Evolutionary conservation across 1,284 basidiomycete genomes (phyloP), one percentile per base, ranked within the genome.

Genomic region (Leccinum solheimii): DNA sequence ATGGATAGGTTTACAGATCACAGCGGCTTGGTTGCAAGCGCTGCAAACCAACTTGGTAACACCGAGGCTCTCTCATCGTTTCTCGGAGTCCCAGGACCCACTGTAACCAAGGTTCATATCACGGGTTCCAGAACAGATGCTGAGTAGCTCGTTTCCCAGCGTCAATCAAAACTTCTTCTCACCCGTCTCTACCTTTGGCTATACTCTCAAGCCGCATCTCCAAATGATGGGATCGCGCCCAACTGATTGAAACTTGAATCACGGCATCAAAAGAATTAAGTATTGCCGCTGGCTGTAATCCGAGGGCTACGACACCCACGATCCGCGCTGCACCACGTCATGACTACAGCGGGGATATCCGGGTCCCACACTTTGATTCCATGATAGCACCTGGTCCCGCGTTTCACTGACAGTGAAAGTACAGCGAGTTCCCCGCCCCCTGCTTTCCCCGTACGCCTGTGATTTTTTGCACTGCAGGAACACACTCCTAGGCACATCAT

Each of bases 181-280:
- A 48, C 21, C 49, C 34, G 36, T 56, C 23, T 49, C 26, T 43
- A 1, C 40, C 51, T 49, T 13, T 62, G 57, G 57, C 57, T 56
- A 50, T 58, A 58, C 40, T 49, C 19, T 38, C 59, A 26, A 45
- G 36, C 49, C 45, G 6, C 23, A 16, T 52, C 59, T 34, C 30
- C 45, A 49, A 38, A 27, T 68, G 66, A 67, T 67, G 57, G 58
- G 45, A 69, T 67, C 66, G 68, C 5, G 21, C 38, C 51, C 16
- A 60, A 56, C 30, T 64, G 66, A 70, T 70, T 34, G 45, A 32
- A 50, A 48, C 51, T 69, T 27, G 45, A 32, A 52, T 40, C 58
- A 67, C 54, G 54, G 53, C 14, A 40, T 54, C 30, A 36, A 38
- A 49, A 49, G 14, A 56, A 56, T 66, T 36, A 59, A 50, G 34